Percentiles rank a stretch among this genome's conserved stretches.
Conservation (phyloP, 345 rosid genomes). For the Firmiana major region DNA sequence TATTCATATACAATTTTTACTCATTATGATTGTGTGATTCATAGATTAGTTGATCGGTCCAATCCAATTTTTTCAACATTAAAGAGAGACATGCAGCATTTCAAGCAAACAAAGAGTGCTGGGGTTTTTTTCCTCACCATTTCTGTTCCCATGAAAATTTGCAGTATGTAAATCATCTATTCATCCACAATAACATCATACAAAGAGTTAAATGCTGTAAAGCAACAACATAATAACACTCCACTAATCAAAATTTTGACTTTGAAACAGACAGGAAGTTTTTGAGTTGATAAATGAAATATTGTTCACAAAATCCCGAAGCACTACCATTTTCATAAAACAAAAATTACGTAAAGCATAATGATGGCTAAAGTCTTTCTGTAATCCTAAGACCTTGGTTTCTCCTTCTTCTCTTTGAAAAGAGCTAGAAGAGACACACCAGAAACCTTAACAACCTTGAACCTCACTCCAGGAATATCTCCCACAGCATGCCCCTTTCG, state of each 20-base stretch:
- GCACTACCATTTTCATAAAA: neutral
- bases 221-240: neutral
- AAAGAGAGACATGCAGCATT: no score
- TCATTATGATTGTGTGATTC: no score
- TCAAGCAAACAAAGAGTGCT: no score
- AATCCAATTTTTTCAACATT: no score
- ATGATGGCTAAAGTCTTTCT: neutral
- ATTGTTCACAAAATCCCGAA: neutral
- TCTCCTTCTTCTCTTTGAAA: conserved; percentile 83
- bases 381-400: conserved; percentile 62
- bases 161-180: no score
- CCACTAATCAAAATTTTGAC: neutral
- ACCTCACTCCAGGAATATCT: conserved; percentile 86
- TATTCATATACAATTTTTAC: no score
- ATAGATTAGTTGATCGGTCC: no score
- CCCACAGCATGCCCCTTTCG: conserved; percentile 85
- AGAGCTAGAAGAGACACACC: conserved; percentile 78
- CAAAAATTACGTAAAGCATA: neutral
- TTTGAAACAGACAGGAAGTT: neutral
- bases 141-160: no score
- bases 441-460: conserved; percentile 85
- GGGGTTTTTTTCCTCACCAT: no score
- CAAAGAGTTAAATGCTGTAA: neutral
- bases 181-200: neutral
- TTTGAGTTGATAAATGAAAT: neutral